Evolutionary conservation across 2,329 filamentous ascomycete genomes (phyloP), one percentile per base, ranked within the genome.

Genomic region (Paecilomyces sp.): DNA sequence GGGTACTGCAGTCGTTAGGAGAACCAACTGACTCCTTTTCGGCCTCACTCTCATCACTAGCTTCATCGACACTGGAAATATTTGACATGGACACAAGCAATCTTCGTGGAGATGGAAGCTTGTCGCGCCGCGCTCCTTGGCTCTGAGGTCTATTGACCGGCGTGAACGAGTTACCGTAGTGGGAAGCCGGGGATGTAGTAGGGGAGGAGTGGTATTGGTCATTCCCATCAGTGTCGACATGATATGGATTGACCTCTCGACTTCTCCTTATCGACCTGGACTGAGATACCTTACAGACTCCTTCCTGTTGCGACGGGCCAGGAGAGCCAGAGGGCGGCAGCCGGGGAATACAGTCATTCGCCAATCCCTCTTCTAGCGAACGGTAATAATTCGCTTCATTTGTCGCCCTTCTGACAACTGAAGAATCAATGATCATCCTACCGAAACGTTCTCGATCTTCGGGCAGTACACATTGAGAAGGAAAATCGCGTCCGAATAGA

Each of bases 401-500:
- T 0, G 81, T 81, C 2, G 86, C 83, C 13, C 79, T 73, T 24
- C 71, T 67, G 18, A 90, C 80, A 52, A 88, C 81, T 0, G 74
- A 70, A 2, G 77, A 77, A 58, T 84, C 80, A 66, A 92, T 91
- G 24, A 82, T 75, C 87, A 91, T 90, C 54, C 82, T 81, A 11
- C 81, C 83, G 71, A 86, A 91, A 13, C 82, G 81, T n/a, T 83
- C 77, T 1, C 63, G 68, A 36, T 87, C 80, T n/a, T 83, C 79
- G 1, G 86, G 85, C 0, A 76, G 81, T 13, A 88, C 77, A 72
- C 94, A 99, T 54, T 85, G 76, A 2, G 81, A 79, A 2, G 91
- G 87, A 71, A 99, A 99, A 50, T 86, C 83, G 12, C 86, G 83
- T 0, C 94, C 94, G 72, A 99, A 99, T 61, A 99, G 82, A 4